phyloP scores from a whole-genome alignment of 257 asterid genomes.

The Anisodus acutangulus region DNA sequence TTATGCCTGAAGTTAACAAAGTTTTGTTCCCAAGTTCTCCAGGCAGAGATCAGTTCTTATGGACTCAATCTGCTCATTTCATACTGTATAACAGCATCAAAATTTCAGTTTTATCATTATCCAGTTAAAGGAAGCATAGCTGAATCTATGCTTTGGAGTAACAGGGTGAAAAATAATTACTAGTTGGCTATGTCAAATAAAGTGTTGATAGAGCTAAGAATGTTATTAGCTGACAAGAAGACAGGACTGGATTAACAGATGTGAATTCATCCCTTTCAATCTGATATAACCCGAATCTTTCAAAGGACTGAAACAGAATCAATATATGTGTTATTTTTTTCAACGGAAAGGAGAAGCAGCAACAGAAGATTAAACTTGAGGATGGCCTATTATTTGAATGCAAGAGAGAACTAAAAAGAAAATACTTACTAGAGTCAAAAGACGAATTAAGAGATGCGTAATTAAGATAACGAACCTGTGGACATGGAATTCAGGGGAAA shows the following conservation, averaged over 20 bases:
- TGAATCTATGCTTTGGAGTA: background rate
- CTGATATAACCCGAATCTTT: background rate
- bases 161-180: background rate
- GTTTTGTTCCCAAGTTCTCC: background rate
- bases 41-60: background rate
- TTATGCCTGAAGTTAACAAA: background rate
- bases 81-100: background rate
- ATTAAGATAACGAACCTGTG: slow-evolving; percentile 63
- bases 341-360: background rate
- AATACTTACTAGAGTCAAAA: background rate
- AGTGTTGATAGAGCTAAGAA: background rate
- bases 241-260: background rate
- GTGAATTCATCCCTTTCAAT: background rate
- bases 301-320: background rate
- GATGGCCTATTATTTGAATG: background rate
- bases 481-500: slow-evolving; percentile 67
- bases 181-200: slow-evolving; percentile 13
- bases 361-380: background rate
- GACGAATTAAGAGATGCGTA: background rate
- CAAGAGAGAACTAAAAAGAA: background rate
- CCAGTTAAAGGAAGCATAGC: background rate
- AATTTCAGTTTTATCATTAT: slow-evolving; percentile 1
- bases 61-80: background rate
- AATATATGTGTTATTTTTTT: background rate
- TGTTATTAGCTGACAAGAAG: background rate